Percentiles rank a stretch among this genome's conserved stretches.
These are phyloP conservation scores for Durotheca rogersii DNA, from an alignment of 495 filamentous ascomycete species.

Conservation along the genomic window DNA sequence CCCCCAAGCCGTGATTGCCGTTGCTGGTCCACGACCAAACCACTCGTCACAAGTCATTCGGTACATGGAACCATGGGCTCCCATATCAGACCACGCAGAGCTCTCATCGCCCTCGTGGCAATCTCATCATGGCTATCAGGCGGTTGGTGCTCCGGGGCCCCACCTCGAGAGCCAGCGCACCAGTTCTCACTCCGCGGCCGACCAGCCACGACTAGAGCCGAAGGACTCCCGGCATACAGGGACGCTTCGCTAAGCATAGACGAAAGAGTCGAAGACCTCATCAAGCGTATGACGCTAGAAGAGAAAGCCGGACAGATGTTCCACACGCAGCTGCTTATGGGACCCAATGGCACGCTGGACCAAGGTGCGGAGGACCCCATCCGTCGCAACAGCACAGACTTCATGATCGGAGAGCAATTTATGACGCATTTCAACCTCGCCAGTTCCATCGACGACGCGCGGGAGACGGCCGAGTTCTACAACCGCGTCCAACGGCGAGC, in stretches of 20 bases:
- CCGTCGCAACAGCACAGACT: conserved; percentile 22
- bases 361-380: conserved; percentile 7
- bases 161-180: not conserved
- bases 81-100: not conserved
- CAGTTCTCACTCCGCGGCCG: not conserved
- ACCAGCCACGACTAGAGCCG: not conserved
- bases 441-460: conserved; percentile 13
- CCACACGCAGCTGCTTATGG: conserved; percentile 36
- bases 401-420: conserved; percentile 25
- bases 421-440: conserved; percentile 30
- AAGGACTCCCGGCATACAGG: conserved; percentile 5
- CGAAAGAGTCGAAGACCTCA: conserved; percentile 56
- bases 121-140: conserved; percentile 13
- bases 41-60: not conserved
- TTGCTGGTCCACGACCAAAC: too few relatives aligned
- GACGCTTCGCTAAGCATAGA: conserved; percentile 43
- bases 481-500: conserved; percentile 26
- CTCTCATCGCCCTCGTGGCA: conserved; percentile 11
- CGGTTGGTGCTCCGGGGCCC: conserved; percentile 1
- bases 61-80: conserved; percentile 5
- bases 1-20: too few relatives aligned
- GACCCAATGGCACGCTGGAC: conserved; percentile 26
- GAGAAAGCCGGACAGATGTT: conserved; percentile 64
- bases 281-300: conserved; percentile 61
- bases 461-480: conserved; percentile 17